Evolutionary conservation across 2,329 filamentous ascomycete species (phyloP), one percentile per base, ranked within the genome.

Genomic region (Delphinella strobiligena): DNA sequence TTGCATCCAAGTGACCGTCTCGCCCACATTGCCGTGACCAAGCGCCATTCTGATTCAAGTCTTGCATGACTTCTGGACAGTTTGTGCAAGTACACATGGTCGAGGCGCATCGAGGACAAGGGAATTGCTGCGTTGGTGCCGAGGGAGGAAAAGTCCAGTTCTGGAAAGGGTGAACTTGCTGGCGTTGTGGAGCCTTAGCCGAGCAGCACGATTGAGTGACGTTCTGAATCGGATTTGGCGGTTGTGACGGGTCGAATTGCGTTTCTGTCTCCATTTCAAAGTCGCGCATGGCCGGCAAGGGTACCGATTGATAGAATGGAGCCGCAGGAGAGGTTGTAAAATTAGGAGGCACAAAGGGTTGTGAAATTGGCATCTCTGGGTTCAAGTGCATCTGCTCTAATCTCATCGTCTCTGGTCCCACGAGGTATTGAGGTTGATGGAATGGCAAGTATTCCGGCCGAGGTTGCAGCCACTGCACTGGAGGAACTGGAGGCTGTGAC

Each of bases 31-130:
- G 34, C 15, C 39, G 41, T 19, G 16, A 14, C 45, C 45, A 46
- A 2, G 45, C 45, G 15, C 45, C 45, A 24, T 34, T 34, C 5
- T 19, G 24, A 12, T 27, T 34, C n/a, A 41, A 36, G 4, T 30
- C 31, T 27, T 46, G 45, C 39, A 43, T 44, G 15, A 40, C 38
- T 14, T 43, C 43, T 4, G 45, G 45, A 27, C 45, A 46, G 15
- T 37, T 38, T 3, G 35, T 9, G 27, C 45, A 46, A 7, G 36
- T 40, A 29, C 45, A 46, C 2, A 39, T 15, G n/a, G 19, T 42
- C 4, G 45, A 46, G 4, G 41, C 41, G 30, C 45, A 46, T 12
- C 33, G 34, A 10, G 37, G 15, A 31, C 45, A 46, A 3, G 42
- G 42, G 14, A 44, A 46, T 19, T 46, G 45, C 3, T 24, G 22